These are phyloP conservation scores for Kernera saxatilis DNA, from an alignment of 345 rosid genomes.

Conservation along the genomic window DNA sequence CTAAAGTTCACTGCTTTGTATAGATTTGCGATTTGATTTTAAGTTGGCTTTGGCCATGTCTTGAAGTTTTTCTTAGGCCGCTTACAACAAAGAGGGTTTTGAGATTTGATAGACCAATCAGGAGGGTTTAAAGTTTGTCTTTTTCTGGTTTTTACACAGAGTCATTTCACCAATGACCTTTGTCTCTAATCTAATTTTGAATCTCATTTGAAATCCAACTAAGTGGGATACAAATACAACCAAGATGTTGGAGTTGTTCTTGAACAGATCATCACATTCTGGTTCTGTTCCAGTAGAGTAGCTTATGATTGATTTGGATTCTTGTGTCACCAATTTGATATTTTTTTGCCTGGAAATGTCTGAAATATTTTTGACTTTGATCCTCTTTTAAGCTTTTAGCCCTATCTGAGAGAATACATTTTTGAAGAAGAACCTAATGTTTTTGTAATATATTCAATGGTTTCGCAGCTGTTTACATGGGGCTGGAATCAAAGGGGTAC, in stretches of 20 bases:
- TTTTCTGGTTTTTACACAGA: neutral
- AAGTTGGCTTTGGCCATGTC: neutral
- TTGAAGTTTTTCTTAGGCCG: neutral
- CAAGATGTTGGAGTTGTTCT: neutral
- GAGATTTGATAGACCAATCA: neutral
- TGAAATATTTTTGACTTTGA: neutral
- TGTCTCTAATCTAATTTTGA: neutral
- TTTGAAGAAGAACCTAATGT: neutral
- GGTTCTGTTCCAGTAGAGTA: neutral
- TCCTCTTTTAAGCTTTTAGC: neutral
- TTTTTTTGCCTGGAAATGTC: neutral
- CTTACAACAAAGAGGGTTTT: neutral
- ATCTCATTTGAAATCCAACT: neutral
- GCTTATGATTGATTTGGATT: neutral
- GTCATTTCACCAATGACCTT: neutral
- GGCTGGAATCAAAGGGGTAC: constrained; percentile 99
- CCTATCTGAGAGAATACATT: neutral
- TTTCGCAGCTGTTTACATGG: constrained; percentile 88
- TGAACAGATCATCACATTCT: neutral
- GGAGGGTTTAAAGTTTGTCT: constrained; percentile 2
- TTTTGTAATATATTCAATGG: neutral
- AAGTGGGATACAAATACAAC: neutral
- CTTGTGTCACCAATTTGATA: neutral
- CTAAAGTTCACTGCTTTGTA: neutral
- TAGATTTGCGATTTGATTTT: neutral